These are phyloP conservation scores for Dendrobium officinale DNA, from an alignment of 106 monocot genomes.

Conservation along the genomic window DNA sequence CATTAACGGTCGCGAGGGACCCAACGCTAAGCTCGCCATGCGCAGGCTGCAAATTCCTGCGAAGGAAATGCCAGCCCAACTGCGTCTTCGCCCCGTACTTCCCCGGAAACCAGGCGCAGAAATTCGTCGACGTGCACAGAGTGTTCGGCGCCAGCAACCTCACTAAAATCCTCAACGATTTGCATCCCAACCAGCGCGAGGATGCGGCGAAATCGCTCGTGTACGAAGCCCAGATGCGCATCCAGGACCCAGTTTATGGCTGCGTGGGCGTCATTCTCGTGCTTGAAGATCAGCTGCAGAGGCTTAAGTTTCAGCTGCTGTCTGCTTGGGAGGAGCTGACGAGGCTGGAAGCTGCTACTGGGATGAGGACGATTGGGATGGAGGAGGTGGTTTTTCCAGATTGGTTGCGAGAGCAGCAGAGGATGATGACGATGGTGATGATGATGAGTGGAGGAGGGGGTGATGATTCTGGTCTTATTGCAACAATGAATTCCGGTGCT, in stretches of 20 bases:
- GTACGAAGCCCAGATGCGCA: slow-evolving; percentile 75
- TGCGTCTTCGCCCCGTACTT: slow-evolving; percentile 84
- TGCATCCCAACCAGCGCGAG: slow-evolving; percentile 54
- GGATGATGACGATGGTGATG: not conserved
- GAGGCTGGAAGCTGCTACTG: not conserved
- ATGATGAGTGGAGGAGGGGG: not conserved
- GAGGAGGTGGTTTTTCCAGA: not conserved
- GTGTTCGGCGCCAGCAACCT: slow-evolving; percentile 87
- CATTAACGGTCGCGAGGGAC: not conserved
- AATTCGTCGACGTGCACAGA: slow-evolving; percentile 66
- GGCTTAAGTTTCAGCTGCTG: too few relatives aligned
- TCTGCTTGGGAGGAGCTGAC: too few relatives aligned
- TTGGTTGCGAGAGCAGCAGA: not conserved
- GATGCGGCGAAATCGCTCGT: slow-evolving; percentile 76
- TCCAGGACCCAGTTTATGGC: slow-evolving; percentile 74
- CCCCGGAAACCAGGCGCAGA: slow-evolving; percentile 60
- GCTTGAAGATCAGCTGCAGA: slow-evolving; percentile 29
- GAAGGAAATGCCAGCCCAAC: slow-evolving; percentile 75
- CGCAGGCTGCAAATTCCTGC: slow-evolving; percentile 80
- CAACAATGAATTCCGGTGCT: not conserved
- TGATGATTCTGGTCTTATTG: too few relatives aligned
- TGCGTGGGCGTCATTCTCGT: slow-evolving; percentile 67
- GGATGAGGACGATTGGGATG: not conserved
- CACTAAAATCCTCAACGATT: slow-evolving; percentile 63
- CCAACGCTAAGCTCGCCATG: slow-evolving; percentile 27